Conservation (phyloP, 2,329 filamentous ascomycete species). For the Colletotrichum camelliae region DNA sequence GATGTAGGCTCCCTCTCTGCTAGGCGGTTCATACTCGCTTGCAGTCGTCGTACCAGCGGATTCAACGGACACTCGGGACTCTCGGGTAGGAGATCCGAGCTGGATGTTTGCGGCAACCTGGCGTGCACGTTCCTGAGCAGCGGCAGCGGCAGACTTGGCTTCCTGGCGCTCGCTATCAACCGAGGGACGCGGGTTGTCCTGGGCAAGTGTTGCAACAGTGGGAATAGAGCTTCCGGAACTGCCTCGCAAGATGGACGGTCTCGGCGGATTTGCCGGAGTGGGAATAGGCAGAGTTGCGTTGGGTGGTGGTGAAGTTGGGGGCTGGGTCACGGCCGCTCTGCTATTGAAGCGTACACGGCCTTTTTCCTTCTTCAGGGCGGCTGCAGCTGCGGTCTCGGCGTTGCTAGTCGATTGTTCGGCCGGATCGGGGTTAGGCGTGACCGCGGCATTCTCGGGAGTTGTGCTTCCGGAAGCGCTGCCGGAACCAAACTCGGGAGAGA, state of each 20-base stretch:
- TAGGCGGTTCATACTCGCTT: conserved; percentile 30
- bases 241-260: conserved; percentile 47
- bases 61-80: conserved; percentile 41
- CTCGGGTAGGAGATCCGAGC: conserved; percentile 38
- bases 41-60: conserved; percentile 35
- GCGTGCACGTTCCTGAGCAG: conserved; percentile 48
- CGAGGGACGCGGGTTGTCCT: background rate
- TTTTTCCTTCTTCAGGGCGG: conserved; percentile 45
- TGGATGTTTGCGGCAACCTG: conserved; percentile 46
- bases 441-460: background rate
- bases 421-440: background rate
- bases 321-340: conserved; percentile 39
- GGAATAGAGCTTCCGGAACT: conserved; percentile 44
- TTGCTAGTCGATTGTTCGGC: background rate
- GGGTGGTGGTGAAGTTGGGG: conserved; percentile 23
- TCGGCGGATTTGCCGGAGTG: background rate
- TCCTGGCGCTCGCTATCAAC: conserved; percentile 27
- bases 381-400: conserved; percentile 21
- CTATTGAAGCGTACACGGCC: conserved; percentile 55
- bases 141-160: conserved; percentile 37
- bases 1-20: conserved; percentile 29
- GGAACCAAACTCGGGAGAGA: background rate
- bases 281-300: background rate
- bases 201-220: conserved; percentile 22
- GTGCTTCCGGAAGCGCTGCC: background rate